phyloP scores from a whole-genome alignment of 2,329 filamentous ascomycete species.

The Fusarium nurragi region DNA sequence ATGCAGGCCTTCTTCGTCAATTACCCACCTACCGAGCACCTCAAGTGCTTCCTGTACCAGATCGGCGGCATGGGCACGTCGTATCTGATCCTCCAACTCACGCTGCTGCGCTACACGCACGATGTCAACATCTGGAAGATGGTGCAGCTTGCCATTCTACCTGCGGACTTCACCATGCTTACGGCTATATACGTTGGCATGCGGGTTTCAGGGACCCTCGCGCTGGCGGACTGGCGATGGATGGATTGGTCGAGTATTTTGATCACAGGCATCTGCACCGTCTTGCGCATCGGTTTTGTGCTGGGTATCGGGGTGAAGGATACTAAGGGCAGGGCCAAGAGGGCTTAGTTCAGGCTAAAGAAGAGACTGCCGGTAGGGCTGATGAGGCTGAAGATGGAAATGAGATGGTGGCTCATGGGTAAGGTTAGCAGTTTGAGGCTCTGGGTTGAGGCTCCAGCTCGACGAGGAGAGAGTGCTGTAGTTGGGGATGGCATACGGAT shows the following conservation, averaged over 20 bases:
- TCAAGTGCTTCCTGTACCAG: slow-evolving; percentile 37
- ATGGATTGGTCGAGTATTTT: slow-evolving; percentile 30
- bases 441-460: slow-evolving; percentile 2
- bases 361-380: slow-evolving; percentile 1
- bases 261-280: slow-evolving; percentile 10
- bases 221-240: slow-evolving; percentile 16
- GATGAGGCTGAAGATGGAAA: slow-evolving; percentile 3
- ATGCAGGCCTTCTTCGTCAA: slow-evolving; percentile 21
- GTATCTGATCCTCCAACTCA: slow-evolving; percentile 10
- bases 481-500: background rate
- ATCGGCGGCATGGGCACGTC: slow-evolving; percentile 40
- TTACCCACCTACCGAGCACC: slow-evolving; percentile 10
- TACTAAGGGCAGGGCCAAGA: slow-evolving; percentile 4
- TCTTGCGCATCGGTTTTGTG: slow-evolving; percentile 30
- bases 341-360: slow-evolving; percentile 5
- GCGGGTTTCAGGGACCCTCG: slow-evolving; percentile 15
- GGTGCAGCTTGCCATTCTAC: slow-evolving; percentile 29
- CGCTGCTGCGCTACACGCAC: slow-evolving; percentile 35
- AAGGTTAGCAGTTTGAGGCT: background rate
- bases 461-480: background rate
- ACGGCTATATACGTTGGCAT: slow-evolving; percentile 26
- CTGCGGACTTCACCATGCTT: slow-evolving; percentile 37
- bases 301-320: slow-evolving; percentile 28
- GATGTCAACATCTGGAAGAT: slow-evolving; percentile 38
- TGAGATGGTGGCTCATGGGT: slow-evolving; percentile 2